Base-by-base conservation (phyloP, 225 moss, liverwort and hornwort genomes). In the Pseudoscleropodium purum region DNA sequence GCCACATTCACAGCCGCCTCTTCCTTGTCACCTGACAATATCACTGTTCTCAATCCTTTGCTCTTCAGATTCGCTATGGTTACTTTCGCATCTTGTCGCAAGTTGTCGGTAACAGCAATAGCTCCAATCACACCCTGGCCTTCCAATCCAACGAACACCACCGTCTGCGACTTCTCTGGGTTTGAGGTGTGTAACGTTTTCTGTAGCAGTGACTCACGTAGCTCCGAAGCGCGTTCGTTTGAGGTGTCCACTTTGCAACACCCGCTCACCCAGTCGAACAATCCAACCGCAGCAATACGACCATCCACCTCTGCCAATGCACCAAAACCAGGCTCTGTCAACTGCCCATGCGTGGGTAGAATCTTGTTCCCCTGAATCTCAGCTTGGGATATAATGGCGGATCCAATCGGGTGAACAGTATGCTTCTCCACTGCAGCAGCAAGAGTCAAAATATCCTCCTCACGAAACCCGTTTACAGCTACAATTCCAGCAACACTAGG, bases 261-360 rank as follows among this genome's bases (percentile, higher is more conserved):
- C 57, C 97, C 97, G 64, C 91, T 93, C 64, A 96, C 98, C 97
- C 98, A 98, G 31, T 96, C 95, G 86, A 95, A 96, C 56, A 94
- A 74, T 33, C 98, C 98, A 23, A 98, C 96, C 39, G 98, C 97
- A 64, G 94, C 94, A 65, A 97, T 95, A 43, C 90, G 91, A 10
- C 95, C 96, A 68, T 96, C 89, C 39, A 97, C 93, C 91, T 97
- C 94, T 59, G 98, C 98, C 52, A 98, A 90, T 4, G 97, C 98
- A 56, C 97, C 98, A 86, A 95, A 97, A 39, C 98, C 98, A 59
- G 98, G 98, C 91, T 98, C 98, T 15, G 97, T 98, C 16, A 98
- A 91, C 74, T 98, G 98, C 26, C 97, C 97, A 91, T 93, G 93
- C 30, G 96, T 95, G 29, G 91, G 81, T 43, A 87, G 90, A 69